phyloP scores from a whole-genome alignment of 2,329 filamentous ascomycete species.

The Colletotrichum lini region DNA sequence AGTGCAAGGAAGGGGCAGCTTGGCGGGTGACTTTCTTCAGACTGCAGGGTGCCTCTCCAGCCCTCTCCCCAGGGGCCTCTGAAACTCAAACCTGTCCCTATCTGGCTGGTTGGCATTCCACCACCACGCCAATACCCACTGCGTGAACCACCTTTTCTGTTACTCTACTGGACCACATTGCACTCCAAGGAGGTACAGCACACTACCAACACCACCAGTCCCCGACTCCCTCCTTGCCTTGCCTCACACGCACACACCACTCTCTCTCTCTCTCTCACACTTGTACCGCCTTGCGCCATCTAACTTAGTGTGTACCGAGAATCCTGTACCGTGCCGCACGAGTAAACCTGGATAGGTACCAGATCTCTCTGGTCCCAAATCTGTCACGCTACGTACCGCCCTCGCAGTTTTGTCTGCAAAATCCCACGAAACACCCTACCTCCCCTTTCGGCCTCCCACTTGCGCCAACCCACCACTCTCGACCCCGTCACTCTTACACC shows the following conservation, averaged over 20 bases:
- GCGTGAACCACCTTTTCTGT: constrained; percentile 22
- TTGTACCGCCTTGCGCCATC: not conserved
- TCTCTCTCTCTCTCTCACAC: no score
- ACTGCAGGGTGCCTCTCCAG: constrained; percentile 25
- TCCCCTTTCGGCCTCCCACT: constrained; percentile 31
- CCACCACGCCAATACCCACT: constrained; percentile 24
- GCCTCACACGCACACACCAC: not conserved
- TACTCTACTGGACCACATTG: constrained; percentile 8
- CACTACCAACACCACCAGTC: constrained; percentile 8
- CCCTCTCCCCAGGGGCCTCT: constrained; percentile 36
- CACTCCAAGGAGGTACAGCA: constrained; percentile 11
- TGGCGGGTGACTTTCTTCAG: constrained; percentile 16
- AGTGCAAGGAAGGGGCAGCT: not conserved
- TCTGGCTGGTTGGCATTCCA: constrained; percentile 36
- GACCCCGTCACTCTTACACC: constrained; percentile 16
- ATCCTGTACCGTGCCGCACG: not conserved
- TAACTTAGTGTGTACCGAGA: constrained; percentile 2
- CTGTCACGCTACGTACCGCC: constrained; percentile 35
- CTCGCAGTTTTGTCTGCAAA: constrained; percentile 38
- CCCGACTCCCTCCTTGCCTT: not conserved
- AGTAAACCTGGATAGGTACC: constrained; percentile 21
- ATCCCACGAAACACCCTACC: constrained; percentile 40
- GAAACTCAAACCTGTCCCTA: constrained; percentile 42
- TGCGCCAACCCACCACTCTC: constrained; percentile 33
- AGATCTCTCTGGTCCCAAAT: constrained; percentile 1